These are phyloP conservation scores for Arthrobotrys conoides DNA, from an alignment of 2,329 filamentous ascomycete species.

Conservation along the genomic window DNA sequence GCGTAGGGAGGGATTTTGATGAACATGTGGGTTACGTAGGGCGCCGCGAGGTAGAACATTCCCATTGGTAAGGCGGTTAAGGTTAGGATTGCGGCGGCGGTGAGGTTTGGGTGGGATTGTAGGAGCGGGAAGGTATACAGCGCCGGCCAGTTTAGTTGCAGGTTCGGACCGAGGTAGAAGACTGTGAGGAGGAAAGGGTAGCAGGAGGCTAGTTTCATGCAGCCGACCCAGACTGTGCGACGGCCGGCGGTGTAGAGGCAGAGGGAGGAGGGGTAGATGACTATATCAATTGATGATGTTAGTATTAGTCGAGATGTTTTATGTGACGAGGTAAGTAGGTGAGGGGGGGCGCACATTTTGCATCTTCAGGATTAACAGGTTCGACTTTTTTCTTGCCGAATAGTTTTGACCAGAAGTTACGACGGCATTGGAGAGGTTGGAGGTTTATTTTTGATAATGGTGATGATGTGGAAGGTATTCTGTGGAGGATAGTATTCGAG, in stretches of 20 bases:
- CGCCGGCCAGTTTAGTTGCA: slow-evolving; percentile 41
- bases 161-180: slow-evolving; percentile 60
- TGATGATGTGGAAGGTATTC: slow-evolving; percentile 3
- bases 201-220: slow-evolving; percentile 56
- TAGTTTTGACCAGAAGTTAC: slow-evolving; percentile 56
- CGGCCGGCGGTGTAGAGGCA: slow-evolving; percentile 56
- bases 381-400: slow-evolving; percentile 47
- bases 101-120: slow-evolving; percentile 34
- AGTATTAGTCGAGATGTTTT: too few species aligned
- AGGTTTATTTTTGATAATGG: not conserved
- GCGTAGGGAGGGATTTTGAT: slow-evolving; percentile 63
- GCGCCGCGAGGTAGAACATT: slow-evolving; percentile 61
- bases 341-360: slow-evolving; percentile 33
- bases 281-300: slow-evolving; percentile 2
- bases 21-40: slow-evolving; percentile 63
- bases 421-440: slow-evolving; percentile 46
- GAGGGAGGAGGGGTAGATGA: slow-evolving; percentile 54
- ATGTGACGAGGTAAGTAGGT: too few species aligned
- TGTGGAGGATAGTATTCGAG: not conserved
- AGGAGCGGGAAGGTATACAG: slow-evolving; percentile 46
- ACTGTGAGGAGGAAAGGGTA: slow-evolving; percentile 59
- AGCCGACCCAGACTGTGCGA: slow-evolving; percentile 49
- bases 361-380: slow-evolving; percentile 37
- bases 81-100: slow-evolving; percentile 24
- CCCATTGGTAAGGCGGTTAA: slow-evolving; percentile 48